Conservation (phyloP, 2,329 filamentous ascomycete genomes). For the Colletotrichum navitas region DNA sequence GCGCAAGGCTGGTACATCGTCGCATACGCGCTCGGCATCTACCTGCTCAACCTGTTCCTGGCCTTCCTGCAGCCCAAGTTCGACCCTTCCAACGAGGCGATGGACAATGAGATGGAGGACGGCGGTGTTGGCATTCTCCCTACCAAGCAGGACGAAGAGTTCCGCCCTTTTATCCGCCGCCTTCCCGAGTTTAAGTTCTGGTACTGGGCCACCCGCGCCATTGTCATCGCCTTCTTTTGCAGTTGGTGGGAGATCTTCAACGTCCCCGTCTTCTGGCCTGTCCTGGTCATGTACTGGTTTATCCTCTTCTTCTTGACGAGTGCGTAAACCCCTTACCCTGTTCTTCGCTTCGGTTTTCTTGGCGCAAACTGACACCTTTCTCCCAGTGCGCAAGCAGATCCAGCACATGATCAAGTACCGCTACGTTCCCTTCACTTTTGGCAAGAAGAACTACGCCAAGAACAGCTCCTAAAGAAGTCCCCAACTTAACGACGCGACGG, state of each 20-base stretch:
- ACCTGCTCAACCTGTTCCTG: slow-evolving; percentile 98
- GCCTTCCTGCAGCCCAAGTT: slow-evolving; percentile 99
- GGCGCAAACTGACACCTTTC: slow-evolving; percentile 20
- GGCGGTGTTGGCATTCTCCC: slow-evolving; percentile 85
- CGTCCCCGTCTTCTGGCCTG: slow-evolving; percentile 98
- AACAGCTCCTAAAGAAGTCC: slow-evolving; percentile 59
- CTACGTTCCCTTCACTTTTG: slow-evolving; percentile 93
- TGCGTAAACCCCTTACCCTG: slow-evolving; percentile 63
- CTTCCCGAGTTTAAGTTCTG: slow-evolving; percentile 99
- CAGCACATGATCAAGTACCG: slow-evolving; percentile 99
- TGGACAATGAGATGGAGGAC: slow-evolving; percentile 97
- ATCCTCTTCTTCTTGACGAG: slow-evolving; percentile 96
- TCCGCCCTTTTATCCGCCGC: slow-evolving; percentile 94
- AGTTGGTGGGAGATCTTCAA: slow-evolving; percentile 96
- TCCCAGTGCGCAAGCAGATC: slow-evolving; percentile 96
- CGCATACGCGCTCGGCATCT: slow-evolving; percentile 97
- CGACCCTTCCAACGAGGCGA: slow-evolving; percentile 90
- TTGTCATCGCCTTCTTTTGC: slow-evolving; percentile 86
- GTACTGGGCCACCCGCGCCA: slow-evolving; percentile 92
- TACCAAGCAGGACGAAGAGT: slow-evolving; percentile 97
- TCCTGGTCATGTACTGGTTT: slow-evolving; percentile 98
- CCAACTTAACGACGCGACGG: slow-evolving; percentile 27
- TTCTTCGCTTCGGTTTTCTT: slow-evolving; percentile 5
- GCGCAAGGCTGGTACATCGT: slow-evolving; percentile 99
- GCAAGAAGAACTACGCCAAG: slow-evolving; percentile 85